Evolutionary conservation across 257 asterid genomes (phyloP), one percentile per base, ranked within the genome.

Genomic region (Marsdenia floribunda): DNA sequence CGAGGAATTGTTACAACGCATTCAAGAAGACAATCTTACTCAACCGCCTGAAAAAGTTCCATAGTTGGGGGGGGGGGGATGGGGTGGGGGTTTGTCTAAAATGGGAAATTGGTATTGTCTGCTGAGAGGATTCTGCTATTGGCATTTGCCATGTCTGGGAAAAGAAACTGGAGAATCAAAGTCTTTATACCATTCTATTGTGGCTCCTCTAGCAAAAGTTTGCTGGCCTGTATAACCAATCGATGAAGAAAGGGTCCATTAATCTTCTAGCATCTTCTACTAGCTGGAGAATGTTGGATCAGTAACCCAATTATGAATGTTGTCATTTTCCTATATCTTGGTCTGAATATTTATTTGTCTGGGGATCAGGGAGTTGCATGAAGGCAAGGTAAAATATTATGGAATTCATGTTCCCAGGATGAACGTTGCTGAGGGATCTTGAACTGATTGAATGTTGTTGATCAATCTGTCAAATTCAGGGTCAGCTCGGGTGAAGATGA

Each of bases 1-100:
- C 0, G 97, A 90, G 87, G 97, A 91, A 66, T 63, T 94, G 52
- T 77, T 91, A 83, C 91, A 88, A 70, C 89, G 97, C 26, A 90
- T 94, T 54, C 93, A 88, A 59, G 97, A 93, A 83, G 94, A 90
- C 73, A 85, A 75, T 80, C 90, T 88, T 61, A 77, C 83, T 44
- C 83, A 76, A 59, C 82, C 76, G 77, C 84, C 81, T 63, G 88
- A 80, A 24, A 73, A 74, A 33, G 87, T 72, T 64, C 83, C 85
- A 12, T 87, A 77, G 78, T 42, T 52, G 50, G 79, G 47, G 52
- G 50, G n/a, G n/a, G n/a, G n/a, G n/a, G n/a, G n/a, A n/a, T n/a
- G n/a, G n/a, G n/a, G n/a, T n/a, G n/a, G n/a, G n/a, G n/a, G n/a
- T n/a, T n/a, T 61, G 60, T 11, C 53, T 37, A 12, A 18, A 40